A percentile compares a stretch with the other conserved stretches of the same genome.
Evolutionary conservation across 768 basidiomycete species (phyloP).

Genomic region (Suillus luteus): DNA sequence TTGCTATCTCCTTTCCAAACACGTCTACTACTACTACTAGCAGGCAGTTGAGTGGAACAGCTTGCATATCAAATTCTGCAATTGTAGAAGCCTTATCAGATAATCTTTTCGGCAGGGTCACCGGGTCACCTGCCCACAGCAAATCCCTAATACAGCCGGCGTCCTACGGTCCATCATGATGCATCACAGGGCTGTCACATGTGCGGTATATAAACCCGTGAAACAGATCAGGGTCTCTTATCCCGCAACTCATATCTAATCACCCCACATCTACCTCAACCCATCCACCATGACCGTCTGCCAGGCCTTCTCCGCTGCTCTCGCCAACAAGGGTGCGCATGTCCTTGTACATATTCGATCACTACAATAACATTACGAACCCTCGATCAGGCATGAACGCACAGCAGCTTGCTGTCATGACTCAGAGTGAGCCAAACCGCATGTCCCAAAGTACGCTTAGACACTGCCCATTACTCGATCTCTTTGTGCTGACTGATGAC

Average conservation of each 20-base stretch:
- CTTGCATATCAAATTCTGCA: neutral
- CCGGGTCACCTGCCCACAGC: neutral
- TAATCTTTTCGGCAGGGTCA: neutral
- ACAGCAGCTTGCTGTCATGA: neutral
- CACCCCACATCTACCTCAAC: slow-evolving; percentile 3
- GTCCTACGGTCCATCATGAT: neutral
- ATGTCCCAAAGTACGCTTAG: neutral
- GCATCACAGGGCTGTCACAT: too few relatives aligned
- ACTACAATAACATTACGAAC: neutral
- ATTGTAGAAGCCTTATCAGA: neutral
- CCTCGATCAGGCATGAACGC: neutral
- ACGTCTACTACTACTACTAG: neutral
- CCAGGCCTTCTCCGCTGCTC: slow-evolving; percentile 2
- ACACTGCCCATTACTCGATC: neutral
- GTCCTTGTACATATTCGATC: neutral
- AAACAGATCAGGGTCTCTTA: neutral
- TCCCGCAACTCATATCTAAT: slow-evolving; percentile 2
- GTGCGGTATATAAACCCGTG: slow-evolving; percentile 5
- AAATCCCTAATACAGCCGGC: neutral
- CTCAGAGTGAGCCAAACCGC: neutral
- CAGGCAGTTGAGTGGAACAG: neutral
- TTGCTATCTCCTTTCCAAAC: neutral
- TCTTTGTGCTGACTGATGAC: neutral
- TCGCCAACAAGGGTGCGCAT: neutral
- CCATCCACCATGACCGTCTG: neutral